Evolutionary conservation across 345 rosid genomes (phyloP).

Genomic region (Camelina neglecta): DNA sequence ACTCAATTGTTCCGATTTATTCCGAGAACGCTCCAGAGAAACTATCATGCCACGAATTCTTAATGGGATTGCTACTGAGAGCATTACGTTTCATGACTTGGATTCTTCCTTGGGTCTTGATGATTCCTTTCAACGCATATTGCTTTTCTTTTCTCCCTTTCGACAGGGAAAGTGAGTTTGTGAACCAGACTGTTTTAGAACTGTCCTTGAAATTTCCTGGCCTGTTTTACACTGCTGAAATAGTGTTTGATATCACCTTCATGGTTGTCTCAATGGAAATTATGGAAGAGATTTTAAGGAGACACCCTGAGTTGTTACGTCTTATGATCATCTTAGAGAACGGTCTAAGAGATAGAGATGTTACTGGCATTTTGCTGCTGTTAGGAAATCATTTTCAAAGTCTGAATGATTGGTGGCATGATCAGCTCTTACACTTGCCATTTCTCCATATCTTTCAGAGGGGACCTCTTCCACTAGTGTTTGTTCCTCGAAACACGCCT

Average conservation of each 20-base stretch:
- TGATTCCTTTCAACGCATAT: constrained; percentile 27
- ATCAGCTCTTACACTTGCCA: constrained; percentile 23
- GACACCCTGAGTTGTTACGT: constrained; percentile 2
- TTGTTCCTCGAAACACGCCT: constrained; percentile 17
- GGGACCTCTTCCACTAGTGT: constrained; percentile 8
- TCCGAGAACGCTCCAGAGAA: constrained; percentile 32
- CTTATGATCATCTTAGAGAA: constrained; percentile 6
- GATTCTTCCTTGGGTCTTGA: constrained; percentile 13
- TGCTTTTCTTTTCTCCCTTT: constrained; percentile 1
- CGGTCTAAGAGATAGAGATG: background rate
- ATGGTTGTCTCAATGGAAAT: background rate
- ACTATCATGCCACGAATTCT: constrained; percentile 25
- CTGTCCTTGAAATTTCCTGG: constrained; percentile 11
- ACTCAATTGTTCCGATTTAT: constrained; percentile 32
- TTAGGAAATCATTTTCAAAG: background rate
- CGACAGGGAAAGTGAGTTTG: background rate
- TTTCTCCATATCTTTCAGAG: background rate
- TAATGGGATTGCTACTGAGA: constrained; percentile 17
- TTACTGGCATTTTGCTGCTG: background rate
- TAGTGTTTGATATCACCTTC: background rate
- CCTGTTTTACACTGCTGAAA: background rate
- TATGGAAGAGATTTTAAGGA: background rate
- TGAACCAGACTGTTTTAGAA: background rate
- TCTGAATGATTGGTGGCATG: constrained; percentile 33
- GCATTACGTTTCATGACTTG: constrained; percentile 1